These are phyloP conservation scores for Brassica carinata DNA, from an alignment of 345 rosid species.

Conservation along the genomic window DNA sequence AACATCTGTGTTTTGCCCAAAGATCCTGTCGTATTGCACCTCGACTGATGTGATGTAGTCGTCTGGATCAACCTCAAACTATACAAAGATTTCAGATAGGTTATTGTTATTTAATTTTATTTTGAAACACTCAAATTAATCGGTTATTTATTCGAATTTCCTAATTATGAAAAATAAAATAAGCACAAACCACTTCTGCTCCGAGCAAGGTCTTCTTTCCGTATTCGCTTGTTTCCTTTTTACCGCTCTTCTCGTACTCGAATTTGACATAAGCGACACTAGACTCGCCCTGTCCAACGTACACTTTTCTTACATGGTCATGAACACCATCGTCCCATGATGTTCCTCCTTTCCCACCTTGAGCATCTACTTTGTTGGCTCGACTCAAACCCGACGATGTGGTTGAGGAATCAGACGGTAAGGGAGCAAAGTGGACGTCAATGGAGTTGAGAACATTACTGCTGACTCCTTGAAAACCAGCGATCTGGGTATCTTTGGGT, in stretches of 20 bases:
- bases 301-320: conserved; percentile 39
- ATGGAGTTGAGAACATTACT: conserved; percentile 37
- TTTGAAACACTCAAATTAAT: too few species aligned
- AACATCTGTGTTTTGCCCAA: conserved; percentile 28
- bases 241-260: conserved; percentile 36
- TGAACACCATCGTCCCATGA: conserved; percentile 43
- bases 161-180: neutral
- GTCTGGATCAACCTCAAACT: conserved; percentile 42
- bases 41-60: conserved; percentile 40
- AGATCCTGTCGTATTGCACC: conserved; percentile 35
- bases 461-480: conserved; percentile 38
- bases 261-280: conserved; percentile 38
- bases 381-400: conserved; percentile 13
- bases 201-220: conserved; percentile 35
- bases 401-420: conserved; percentile 19
- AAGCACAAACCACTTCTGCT: conserved; percentile 32
- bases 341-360: conserved; percentile 40
- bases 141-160: neutral
- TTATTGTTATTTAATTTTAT: neutral
- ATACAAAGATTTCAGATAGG: neutral
- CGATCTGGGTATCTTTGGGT: conserved; percentile 38
- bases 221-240: conserved; percentile 24
- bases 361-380: conserved; percentile 37
- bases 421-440: conserved; percentile 38
- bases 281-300: conserved; percentile 39